Conservation (phyloP, 352 stramenopile species). For the Phytophthora idaei region DNA sequence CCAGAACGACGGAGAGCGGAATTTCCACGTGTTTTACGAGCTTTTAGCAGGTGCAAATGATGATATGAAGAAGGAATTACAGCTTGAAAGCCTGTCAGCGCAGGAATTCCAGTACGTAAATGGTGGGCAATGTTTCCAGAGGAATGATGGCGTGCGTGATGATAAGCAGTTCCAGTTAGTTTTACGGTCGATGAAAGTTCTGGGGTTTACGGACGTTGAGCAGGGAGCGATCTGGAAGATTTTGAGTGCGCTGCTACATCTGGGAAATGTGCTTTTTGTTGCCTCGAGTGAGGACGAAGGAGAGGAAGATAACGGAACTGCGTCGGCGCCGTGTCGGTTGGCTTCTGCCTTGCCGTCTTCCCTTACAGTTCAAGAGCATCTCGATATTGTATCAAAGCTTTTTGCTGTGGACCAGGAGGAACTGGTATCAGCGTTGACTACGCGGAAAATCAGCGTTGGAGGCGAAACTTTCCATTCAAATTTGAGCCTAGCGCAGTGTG, state of each 20-base stretch:
- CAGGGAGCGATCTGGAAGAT: slow-evolving; percentile 72
- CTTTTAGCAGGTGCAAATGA: slow-evolving; percentile 62
- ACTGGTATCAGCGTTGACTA: slow-evolving; percentile 61
- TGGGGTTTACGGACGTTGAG: slow-evolving; percentile 72
- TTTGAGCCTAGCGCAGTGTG: slow-evolving; percentile 69
- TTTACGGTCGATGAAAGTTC: slow-evolving; percentile 68
- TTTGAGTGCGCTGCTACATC: slow-evolving; percentile 75
- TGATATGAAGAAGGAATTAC: slow-evolving; percentile 47
- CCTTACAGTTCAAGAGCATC: slow-evolving; percentile 43
- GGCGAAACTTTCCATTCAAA: slow-evolving; percentile 72
- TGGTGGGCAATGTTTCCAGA: slow-evolving; percentile 64
- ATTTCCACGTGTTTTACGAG: slow-evolving; percentile 88
- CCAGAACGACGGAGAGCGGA: slow-evolving; percentile 73
- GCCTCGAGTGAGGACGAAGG: slow-evolving; percentile 61
- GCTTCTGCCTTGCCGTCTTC: slow-evolving; percentile 40
- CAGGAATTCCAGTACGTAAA: slow-evolving; percentile 74
- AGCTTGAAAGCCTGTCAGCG: slow-evolving; percentile 41
- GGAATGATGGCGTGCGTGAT: slow-evolving; percentile 74
- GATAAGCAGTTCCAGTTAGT: slow-evolving; percentile 66
- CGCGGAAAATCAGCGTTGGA: slow-evolving; percentile 73
- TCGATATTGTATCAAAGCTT: slow-evolving; percentile 48
- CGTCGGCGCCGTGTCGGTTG: slow-evolving; percentile 45
- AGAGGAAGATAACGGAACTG: slow-evolving; percentile 45
- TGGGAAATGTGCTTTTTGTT: slow-evolving; percentile 83
- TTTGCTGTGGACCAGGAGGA: slow-evolving; percentile 52